Percentiles rank a stretch among this genome's conserved stretches.
These are phyloP conservation scores for Fusarium chlamydosporum DNA, from an alignment of 2,329 filamentous ascomycete genomes.

Conservation along the genomic window DNA sequence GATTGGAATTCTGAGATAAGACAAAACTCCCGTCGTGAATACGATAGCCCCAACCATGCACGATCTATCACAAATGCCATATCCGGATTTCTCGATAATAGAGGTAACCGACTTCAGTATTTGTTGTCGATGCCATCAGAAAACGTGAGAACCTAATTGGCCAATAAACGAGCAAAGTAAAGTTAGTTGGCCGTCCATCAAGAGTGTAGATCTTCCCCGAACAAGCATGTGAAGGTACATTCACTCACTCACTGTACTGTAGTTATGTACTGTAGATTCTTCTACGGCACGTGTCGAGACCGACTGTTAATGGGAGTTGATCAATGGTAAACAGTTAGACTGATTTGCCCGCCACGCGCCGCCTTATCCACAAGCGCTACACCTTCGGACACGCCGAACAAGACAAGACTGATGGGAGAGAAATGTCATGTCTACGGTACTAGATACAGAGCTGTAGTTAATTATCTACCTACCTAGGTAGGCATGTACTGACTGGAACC, in stretches of 20 bases:
- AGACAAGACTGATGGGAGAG: not conserved
- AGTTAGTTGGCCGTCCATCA: constrained; percentile 6
- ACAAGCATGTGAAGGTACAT: no score
- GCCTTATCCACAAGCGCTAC: constrained; percentile 40
- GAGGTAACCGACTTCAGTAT: not conserved
- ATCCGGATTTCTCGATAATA: constrained; percentile 4
- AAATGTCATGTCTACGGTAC: constrained; percentile 13
- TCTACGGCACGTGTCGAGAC: constrained; percentile 23
- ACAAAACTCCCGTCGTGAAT: not conserved
- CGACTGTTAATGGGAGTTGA: constrained; percentile 20
- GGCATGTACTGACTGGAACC: not conserved
- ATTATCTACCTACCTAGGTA: not conserved
- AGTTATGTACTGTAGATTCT: no score
- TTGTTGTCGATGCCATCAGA: constrained; percentile 10
- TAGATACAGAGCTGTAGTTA: constrained; percentile 2
- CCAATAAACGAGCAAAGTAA: constrained; percentile 16
- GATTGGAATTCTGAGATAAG: constrained; percentile 1
- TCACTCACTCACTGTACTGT: no score
- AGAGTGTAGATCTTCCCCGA: constrained; percentile 20
- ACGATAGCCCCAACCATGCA: constrained; percentile 4
- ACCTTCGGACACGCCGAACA: constrained; percentile 41
- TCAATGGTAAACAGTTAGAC: constrained; percentile 31
- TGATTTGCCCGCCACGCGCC: constrained; percentile 34
- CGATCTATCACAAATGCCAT: constrained; percentile 5
- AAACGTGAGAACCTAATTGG: constrained; percentile 13